phyloP scores from a whole-genome alignment of 2,329 filamentous ascomycete genomes.

The Venturia oleaginea region DNA sequence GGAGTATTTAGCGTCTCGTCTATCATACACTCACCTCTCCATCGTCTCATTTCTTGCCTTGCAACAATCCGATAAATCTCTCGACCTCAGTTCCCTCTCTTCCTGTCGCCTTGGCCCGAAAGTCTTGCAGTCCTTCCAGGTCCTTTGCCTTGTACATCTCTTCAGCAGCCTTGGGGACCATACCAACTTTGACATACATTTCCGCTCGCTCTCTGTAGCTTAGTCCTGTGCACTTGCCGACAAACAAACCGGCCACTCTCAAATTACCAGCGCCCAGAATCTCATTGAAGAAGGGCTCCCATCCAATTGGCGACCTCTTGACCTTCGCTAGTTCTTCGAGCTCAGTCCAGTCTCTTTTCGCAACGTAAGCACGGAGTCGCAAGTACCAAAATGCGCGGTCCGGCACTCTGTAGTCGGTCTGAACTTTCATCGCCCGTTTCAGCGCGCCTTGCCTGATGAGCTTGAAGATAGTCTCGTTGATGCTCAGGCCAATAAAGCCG shows the following conservation, averaged over 20 bases:
- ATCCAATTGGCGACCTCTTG: slow-evolving; percentile 86
- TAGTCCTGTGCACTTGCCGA: slow-evolving; percentile 74
- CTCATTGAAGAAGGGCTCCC: slow-evolving; percentile 95
- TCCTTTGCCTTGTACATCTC: slow-evolving; percentile 82
- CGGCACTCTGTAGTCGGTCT: slow-evolving; percentile 84
- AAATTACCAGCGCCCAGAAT: slow-evolving; percentile 82
- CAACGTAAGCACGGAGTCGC: slow-evolving; percentile 77
- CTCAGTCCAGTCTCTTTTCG: slow-evolving; percentile 84
- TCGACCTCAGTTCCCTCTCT: slow-evolving; percentile 72
- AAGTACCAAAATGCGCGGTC: slow-evolving; percentile 88
- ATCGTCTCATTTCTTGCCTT: slow-evolving; percentile 8
- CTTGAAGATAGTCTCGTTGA: slow-evolving; percentile 89
- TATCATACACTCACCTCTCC: neutral
- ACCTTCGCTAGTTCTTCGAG: slow-evolving; percentile 73
- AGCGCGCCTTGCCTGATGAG: slow-evolving; percentile 73
- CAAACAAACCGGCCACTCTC: slow-evolving; percentile 71
- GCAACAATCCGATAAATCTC: slow-evolving; percentile 45
- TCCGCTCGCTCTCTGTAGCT: slow-evolving; percentile 61
- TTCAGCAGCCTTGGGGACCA: slow-evolving; percentile 81
- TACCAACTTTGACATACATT: slow-evolving; percentile 95
- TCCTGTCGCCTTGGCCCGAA: slow-evolving; percentile 65
- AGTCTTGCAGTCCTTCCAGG: slow-evolving; percentile 59
- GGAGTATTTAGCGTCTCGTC: neutral
- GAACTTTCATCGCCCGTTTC: slow-evolving; percentile 77
- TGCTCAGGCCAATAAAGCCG: slow-evolving; percentile 67